Conservation (phyloP, 176 grass and related monocot species). For the Ensete glaucum region DNA sequence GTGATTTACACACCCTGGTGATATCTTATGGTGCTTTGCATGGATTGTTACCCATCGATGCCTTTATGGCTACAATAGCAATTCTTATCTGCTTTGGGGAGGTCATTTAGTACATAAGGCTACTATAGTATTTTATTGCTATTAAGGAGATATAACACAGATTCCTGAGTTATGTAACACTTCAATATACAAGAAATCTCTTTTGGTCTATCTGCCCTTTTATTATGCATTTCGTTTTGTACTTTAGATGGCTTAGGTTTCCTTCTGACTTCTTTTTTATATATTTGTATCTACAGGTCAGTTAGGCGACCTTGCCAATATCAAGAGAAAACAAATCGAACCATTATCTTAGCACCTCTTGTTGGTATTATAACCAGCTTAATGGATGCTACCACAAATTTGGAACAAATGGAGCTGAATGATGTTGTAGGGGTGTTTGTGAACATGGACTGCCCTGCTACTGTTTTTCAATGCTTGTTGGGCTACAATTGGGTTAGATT, state of each 20-base stretch:
- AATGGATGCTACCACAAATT: conserved; percentile 44
- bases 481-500: conserved; percentile 80
- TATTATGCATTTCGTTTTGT: neutral
- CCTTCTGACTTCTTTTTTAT: conserved; percentile 13
- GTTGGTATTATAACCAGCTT: conserved; percentile 75
- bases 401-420: conserved; percentile 40
- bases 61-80: neutral
- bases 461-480: conserved; percentile 66
- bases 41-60: neutral
- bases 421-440: conserved; percentile 64
- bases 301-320: conserved; percentile 49
- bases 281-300: conserved; percentile 30
- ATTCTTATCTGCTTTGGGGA: neutral
- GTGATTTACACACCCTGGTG: neutral
- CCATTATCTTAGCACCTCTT: conserved; percentile 82
- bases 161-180: neutral
- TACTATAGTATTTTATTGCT: neutral
- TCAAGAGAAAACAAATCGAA: conserved; percentile 69
- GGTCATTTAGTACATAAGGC: neutral
- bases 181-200: neutral
- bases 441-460: conserved; percentile 74
- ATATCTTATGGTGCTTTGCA: neutral
- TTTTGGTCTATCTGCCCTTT: neutral
- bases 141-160: neutral
- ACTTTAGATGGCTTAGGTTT: neutral